Base-by-base conservation (phyloP, 495 filamentous ascomycete species). In the Usnea hakonensis region DNA sequence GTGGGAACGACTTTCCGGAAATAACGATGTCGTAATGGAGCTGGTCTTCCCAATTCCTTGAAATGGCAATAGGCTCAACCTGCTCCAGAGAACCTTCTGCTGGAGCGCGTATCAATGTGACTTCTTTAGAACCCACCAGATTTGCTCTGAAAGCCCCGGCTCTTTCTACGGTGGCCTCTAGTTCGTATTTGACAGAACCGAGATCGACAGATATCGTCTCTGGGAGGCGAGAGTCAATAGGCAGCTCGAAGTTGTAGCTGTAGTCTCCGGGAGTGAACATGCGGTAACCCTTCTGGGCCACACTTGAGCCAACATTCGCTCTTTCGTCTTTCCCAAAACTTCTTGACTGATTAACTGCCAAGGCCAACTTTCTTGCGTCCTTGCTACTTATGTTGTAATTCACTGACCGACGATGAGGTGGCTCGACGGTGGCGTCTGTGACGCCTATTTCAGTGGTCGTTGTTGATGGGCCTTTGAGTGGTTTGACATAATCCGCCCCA, bases 1-100 rank as follows among this genome's bases (percentile, higher is more conserved):
- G 79, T 5, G 94, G 91, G 68, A 98, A 98, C 2, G 93, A 96
- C 83, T 98, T 98, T 57, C 95, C 94, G 5, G 93, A 97, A 64
- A 98, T 96, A 67, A 97, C 90, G 63, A 98, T 98, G 68, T 98
- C 94, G 74, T 98, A 98, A 68, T 97, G 92, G 37, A 98, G 81
- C 69, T 98, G 94, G 69, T 98, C 95, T 69, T 98, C 94, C 94
- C 94, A 98, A 60, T 91, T 92, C 30, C 94, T 81, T 58, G 90
- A 96, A 68, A 98, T 97, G 26, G 93, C 93, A 72, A 98, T 98
- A 17, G 94, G 94, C 70, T 98, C 94, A 32, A 92, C 85, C 73
- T 91, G 89, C 70, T 98, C 95, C 55, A 97, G 77, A 6, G 93
- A 97, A 55, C 91, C 83, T 76, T 97, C 91, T 21, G 93, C 86